Percentiles rank a stretch among this genome's conserved stretches.
These are phyloP conservation scores for Verbascum thapsus DNA, from an alignment of 257 asterid species.

Conservation along the genomic window DNA sequence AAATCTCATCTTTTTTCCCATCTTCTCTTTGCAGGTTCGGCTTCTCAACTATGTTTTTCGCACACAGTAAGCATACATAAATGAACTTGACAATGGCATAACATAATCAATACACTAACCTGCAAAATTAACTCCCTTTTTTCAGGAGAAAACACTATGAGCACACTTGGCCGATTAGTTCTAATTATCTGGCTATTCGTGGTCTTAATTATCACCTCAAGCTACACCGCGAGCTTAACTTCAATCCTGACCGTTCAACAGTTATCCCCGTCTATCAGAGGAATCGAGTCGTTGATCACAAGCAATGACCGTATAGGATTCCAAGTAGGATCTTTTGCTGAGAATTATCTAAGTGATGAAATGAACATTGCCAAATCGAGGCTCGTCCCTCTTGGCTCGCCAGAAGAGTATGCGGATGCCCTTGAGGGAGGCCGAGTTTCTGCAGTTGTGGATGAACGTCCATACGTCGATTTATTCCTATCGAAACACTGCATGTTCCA, in stretches of 20 bases:
- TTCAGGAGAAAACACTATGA: conserved; percentile 57
- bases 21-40: conserved; percentile 51
- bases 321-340: conserved; percentile 56
- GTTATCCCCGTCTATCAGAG: conserved; percentile 48
- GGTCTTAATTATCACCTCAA: conserved; percentile 54
- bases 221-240: conserved; percentile 72
- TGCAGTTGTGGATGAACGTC: conserved; percentile 58
- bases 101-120: not conserved
- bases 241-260: conserved; percentile 62
- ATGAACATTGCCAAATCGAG: conserved; percentile 41
- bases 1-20: not conserved
- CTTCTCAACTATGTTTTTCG: conserved; percentile 60
- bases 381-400: conserved; percentile 47
- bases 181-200: conserved; percentile 61
- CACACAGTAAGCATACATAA: conserved; percentile 46
- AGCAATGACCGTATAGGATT: conserved; percentile 43
- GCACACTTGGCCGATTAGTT: conserved; percentile 56
- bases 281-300: conserved; percentile 50
- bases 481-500: conserved; percentile 38
- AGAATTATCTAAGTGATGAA: conserved; percentile 39
- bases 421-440: conserved; percentile 42
- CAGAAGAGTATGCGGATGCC: conserved; percentile 50
- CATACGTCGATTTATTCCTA: conserved; percentile 49
- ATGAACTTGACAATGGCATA: not conserved
- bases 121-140: conserved; percentile 18